phyloP scores from a whole-genome alignment of 108 stramenopile genomes.

The Nitzschia inconspicua region DNA sequence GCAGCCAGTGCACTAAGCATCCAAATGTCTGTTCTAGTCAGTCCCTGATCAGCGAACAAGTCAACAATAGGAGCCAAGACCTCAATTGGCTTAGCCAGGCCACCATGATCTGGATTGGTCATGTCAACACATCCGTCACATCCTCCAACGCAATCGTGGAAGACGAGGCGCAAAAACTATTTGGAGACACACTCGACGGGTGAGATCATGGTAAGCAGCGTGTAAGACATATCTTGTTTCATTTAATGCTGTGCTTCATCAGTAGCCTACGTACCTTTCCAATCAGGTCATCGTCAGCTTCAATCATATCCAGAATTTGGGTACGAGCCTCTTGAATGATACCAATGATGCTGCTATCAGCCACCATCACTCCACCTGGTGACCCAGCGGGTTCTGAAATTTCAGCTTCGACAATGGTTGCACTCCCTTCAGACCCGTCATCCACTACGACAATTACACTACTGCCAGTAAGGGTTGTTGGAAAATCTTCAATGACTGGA shows the following conservation, averaged over 20 bases:
- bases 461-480: background rate
- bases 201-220: background rate
- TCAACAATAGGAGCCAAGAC: slow-evolving; percentile 33
- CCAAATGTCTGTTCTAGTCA: slow-evolving; percentile 59
- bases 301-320: slow-evolving; percentile 4
- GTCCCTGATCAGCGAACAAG: slow-evolving; percentile 10
- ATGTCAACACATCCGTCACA: slow-evolving; percentile 57
- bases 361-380: background rate
- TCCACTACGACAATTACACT: no score
- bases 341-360: background rate
- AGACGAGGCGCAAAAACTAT: slow-evolving; percentile 46
- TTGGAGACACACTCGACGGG: background rate
- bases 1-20: slow-evolving; percentile 39
- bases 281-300: background rate
- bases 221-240: no score
- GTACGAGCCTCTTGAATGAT: slow-evolving; percentile 1
- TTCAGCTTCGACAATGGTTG: background rate
- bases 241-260: background rate
- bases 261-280: slow-evolving; percentile 3
- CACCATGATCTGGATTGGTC: slow-evolving; percentile 37
- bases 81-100: slow-evolving; percentile 38
- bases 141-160: slow-evolving; percentile 56
- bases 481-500: background rate
- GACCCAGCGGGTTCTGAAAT: background rate
- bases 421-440: no score